Conservation (phyloP, 148 eudicot genomes). For the Camellia granthamiana region DNA sequence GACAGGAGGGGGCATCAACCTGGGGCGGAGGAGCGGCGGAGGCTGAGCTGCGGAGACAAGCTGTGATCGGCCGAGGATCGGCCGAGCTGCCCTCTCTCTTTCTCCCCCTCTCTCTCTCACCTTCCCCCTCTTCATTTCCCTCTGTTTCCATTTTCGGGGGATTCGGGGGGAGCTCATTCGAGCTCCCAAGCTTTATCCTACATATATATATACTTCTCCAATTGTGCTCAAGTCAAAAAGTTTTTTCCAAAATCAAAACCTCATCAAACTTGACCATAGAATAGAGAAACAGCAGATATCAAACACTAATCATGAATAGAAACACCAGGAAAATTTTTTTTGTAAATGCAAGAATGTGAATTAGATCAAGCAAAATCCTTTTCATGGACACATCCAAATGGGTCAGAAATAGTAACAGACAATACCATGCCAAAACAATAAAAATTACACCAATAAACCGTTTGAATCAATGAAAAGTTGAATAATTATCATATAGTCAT, state of each 20-base stretch:
- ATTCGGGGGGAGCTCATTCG: too few species aligned
- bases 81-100: too few species aligned
- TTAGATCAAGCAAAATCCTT: neutral
- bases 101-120: too few species aligned
- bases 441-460: slow-evolving; percentile 10
- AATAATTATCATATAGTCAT: neutral
- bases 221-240: neutral
- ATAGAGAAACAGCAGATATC: neutral
- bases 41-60: too few species aligned
- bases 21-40: too few species aligned
- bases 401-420: neutral
- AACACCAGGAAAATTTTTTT: neutral
- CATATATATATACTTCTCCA: neutral
- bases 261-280: slow-evolving; percentile 4
- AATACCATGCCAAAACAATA: neutral
- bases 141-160: too few species aligned
- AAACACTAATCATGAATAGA: neutral
- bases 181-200: too few species aligned
- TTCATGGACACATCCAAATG: neutral
- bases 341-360: neutral
- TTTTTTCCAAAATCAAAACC: neutral
- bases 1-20: too few species aligned
- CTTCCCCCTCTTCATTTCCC: too few species aligned
- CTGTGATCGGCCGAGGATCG: too few species aligned
- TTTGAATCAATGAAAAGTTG: neutral